Percentiles rank a stretch among this genome's conserved stretches.
Conservation (phyloP, 352 stramenopile genomes). For the Pythium apleroticum region DNA sequence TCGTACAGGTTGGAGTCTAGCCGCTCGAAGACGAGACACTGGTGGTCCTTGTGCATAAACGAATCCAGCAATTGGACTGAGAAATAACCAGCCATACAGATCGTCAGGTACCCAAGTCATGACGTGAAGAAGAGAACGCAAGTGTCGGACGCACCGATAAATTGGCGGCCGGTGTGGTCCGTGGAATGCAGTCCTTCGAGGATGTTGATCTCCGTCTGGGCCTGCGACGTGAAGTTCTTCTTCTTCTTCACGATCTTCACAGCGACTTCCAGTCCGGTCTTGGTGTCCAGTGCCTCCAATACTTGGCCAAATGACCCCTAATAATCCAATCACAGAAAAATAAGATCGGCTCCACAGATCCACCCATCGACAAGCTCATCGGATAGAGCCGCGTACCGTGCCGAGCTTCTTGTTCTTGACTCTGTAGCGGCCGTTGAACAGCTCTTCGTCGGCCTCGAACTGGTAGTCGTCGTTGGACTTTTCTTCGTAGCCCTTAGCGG, state of each 20-base stretch:
- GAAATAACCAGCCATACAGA: neutral
- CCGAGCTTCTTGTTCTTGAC: slow-evolving; percentile 68
- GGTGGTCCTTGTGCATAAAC: slow-evolving; percentile 96
- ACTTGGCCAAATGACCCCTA: slow-evolving; percentile 87
- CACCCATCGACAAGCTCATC: neutral
- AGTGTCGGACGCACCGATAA: slow-evolving; percentile 84
- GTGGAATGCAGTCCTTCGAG: slow-evolving; percentile 90
- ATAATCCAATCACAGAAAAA: neutral
- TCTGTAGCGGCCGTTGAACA: slow-evolving; percentile 80
- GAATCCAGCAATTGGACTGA: slow-evolving; percentile 91
- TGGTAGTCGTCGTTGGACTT: slow-evolving; percentile 48
- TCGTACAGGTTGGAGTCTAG: slow-evolving; percentile 97
- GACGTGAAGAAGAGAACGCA: neutral
- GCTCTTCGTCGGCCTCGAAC: slow-evolving; percentile 60
- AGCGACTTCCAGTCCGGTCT: slow-evolving; percentile 89
- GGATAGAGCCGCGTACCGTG: slow-evolving; percentile 40
- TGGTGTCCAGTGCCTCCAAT: slow-evolving; percentile 68
- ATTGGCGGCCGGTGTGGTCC: slow-evolving; percentile 82
- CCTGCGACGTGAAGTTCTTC: slow-evolving; percentile 96
- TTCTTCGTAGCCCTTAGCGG: slow-evolving; percentile 32
- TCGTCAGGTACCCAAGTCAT: no score
- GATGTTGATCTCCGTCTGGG: slow-evolving; percentile 97
- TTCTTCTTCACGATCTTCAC: slow-evolving; percentile 99
- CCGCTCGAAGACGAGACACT: slow-evolving; percentile 98
- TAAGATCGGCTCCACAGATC: neutral